Evolutionary conservation across 2,329 filamentous ascomycete genomes (phyloP), one percentile per base, ranked within the genome.

Genomic region (Penicillium sp.): DNA sequence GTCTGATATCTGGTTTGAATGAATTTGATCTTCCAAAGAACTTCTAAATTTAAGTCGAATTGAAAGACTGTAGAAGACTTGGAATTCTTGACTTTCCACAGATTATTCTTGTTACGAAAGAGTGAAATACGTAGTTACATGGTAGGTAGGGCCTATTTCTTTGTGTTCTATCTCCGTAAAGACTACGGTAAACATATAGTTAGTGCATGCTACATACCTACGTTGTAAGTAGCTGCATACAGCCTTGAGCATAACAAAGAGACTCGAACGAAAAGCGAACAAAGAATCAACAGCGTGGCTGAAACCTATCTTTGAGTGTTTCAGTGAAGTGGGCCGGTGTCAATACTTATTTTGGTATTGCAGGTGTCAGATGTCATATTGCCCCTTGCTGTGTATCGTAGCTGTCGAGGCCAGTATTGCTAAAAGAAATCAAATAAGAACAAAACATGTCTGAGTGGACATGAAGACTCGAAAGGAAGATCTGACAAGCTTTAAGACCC

Each of bases 301-400:
- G 36, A 48, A 48, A 48, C 36, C 16, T 32, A 27, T 39, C 30
- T 35, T 46, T 16, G 26, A n/a, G n/a, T 30, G 45, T 47, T 44
- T 44, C 41, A 44, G 39, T 13, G 39, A 41, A 26, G 39, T 40
- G 38, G 38, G 38, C 10, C 19, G 39, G 18, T 38, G 36, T 7
- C n/a, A 7, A 38, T 41, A 19, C 39, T 41, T 41, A n/a, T 41
- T 27, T 13, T 11, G 18, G 39, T 41, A 41, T 27, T 41, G 39
- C 39, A 41, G 39, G 18, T 26, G 39, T 41, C 19, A 38, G 7
- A 36, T 38, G 32, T 34, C 32, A 34, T 11, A 14, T 34, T 34
- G 32, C 10, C 13, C 13, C 23, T 23, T 23, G 23, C 32, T 34
- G 13, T 14, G 32, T 10, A 34, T 34, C 32, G 11, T 34, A 34